These are phyloP conservation scores for Annulohypoxylon bovei DNA, from an alignment of 495 filamentous ascomycete genomes.

Conservation along the genomic window DNA sequence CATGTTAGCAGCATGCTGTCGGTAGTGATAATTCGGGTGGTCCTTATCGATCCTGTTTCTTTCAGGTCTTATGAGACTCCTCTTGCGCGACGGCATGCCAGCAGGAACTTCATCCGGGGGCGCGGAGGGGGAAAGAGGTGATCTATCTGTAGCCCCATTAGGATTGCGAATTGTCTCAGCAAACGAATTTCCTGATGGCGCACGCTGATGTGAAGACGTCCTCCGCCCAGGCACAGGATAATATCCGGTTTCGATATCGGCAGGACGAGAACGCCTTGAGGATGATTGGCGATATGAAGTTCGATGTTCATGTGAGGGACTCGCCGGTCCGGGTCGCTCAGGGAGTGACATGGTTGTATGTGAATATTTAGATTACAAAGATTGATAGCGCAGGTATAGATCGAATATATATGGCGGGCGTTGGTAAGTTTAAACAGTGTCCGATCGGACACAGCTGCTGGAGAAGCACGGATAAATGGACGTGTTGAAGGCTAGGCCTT, in stretches of 20 bases:
- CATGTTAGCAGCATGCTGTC: slow-evolving; percentile 91
- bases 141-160: slow-evolving; percentile 58
- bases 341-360: slow-evolving; percentile 71
- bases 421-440: slow-evolving; percentile 12
- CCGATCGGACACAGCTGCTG: slow-evolving; percentile 8
- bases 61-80: slow-evolving; percentile 88
- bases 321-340: slow-evolving; percentile 68
- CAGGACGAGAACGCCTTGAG: slow-evolving; percentile 68
- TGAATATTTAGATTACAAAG: slow-evolving; percentile 38
- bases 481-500: slow-evolving; percentile 8
- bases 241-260: slow-evolving; percentile 72
- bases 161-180: slow-evolving; percentile 60
- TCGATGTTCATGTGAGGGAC: slow-evolving; percentile 67
- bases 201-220: slow-evolving; percentile 56
- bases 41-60: slow-evolving; percentile 80
- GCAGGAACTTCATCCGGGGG: slow-evolving; percentile 37
- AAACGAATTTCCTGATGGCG: slow-evolving; percentile 59
- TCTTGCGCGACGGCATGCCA: slow-evolving; percentile 68
- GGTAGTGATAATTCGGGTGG: slow-evolving; percentile 94
- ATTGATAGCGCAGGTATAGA: slow-evolving; percentile 17
- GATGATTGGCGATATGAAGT: slow-evolving; percentile 72
- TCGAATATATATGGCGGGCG: slow-evolving; percentile 28
- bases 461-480: slow-evolving; percentile 20
- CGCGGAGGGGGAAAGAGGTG: slow-evolving; percentile 57
- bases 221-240: slow-evolving; percentile 48